Evolutionary conservation across 129 eudicot genomes (phyloP), one percentile per base, ranked within the genome.

Genomic region (Artemisia argyi): DNA sequence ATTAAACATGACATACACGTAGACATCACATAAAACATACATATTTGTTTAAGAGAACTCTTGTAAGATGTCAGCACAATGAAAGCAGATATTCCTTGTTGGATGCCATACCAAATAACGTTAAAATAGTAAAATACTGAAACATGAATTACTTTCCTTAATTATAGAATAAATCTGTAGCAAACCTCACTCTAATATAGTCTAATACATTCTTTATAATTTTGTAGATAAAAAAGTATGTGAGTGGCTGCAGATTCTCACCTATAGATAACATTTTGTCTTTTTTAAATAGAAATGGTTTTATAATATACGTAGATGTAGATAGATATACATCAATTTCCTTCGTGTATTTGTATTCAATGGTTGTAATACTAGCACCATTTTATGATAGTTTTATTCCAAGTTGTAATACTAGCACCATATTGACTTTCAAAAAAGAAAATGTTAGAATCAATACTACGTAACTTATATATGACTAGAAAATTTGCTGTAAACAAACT

Each of bases 31-130:
- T 20, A 20, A 20, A 20, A 17, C 60, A 55, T 22, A 17, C 10
- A 39, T 39, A 39, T 39, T 39, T 7, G 44, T 16, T 18, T 17
- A 55, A 7, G 17, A 18, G 11, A 55, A 19, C 13, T 18, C 26
- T 18, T 55, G 61, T 55, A 55, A 55, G 28, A 18, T 55, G 28
- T 55, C 61, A 18, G 61, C 61, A 55, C 61, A 55, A 55, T 18
- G 22, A 10, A 55, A 17, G 61, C 61, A 55, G 22, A 55, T 55
- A 55, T 55, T 55, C 13, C 61, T 55, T 55, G 22, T 18, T 54
- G 19, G 44, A 39, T 39, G 44, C 44, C 44, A 39, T 39, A 39
- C 44, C 44, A 6, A 39, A 39, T 39, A 39, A 39, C 2, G 44
- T 39, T 39, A 39, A 39, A 39, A 39, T 39, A 39, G 44, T 19